Evolutionary conservation across 495 filamentous ascomycete genomes (phyloP).

Genomic region (Wilcoxina mikolae): DNA sequence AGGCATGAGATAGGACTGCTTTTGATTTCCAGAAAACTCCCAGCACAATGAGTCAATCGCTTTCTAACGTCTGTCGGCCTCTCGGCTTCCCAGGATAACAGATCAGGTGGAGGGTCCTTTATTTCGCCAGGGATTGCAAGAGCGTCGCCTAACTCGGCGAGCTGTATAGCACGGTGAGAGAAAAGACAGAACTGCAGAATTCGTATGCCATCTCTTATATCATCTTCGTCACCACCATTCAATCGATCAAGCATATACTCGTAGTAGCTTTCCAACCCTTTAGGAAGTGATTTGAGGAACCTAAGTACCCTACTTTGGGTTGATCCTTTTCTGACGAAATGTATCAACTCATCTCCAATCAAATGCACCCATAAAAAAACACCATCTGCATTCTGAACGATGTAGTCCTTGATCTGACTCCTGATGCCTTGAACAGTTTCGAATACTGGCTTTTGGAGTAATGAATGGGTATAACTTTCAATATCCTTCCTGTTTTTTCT

Average conservation of each 20-base stretch:
- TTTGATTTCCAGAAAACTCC: background rate
- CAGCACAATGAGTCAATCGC: background rate
- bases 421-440: background rate
- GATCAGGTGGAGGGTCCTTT: background rate
- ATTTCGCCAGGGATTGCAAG: background rate
- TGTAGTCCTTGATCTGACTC: background rate
- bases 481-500: background rate
- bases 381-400: slow-evolving; percentile 13
- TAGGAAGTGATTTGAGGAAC: slow-evolving; percentile 3
- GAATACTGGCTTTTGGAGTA: background rate
- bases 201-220: background rate
- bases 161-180: background rate
- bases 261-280: background rate
- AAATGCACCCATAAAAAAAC: slow-evolving; percentile 21
- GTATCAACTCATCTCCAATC: slow-evolving; percentile 9
- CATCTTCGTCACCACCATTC: background rate
- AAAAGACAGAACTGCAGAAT: slow-evolving; percentile 4
- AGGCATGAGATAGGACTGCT: background rate
- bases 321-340: background rate
- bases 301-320: too few relatives aligned
- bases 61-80: background rate
- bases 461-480: background rate
- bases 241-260: background rate
- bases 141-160: background rate
- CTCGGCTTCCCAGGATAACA: background rate